These are phyloP conservation scores for Pistacia integerrima DNA, from an alignment of 345 rosid species.

Conservation along the genomic window DNA sequence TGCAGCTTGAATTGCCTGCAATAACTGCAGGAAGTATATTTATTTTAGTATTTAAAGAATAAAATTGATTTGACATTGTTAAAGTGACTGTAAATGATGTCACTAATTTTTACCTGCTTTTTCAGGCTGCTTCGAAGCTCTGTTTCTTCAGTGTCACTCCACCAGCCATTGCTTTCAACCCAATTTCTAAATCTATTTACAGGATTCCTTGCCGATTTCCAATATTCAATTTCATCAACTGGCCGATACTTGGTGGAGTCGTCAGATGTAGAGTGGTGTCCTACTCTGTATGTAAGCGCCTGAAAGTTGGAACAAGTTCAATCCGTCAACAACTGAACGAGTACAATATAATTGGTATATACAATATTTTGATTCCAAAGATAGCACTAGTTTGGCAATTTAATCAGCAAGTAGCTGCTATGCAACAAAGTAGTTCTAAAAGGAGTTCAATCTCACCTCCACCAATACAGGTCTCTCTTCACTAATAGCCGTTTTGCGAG, in stretches of 20 bases:
- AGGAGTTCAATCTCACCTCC: conserved; percentile 45
- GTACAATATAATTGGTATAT: not conserved
- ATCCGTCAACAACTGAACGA: not conserved
- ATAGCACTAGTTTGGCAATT: too few relatives aligned
- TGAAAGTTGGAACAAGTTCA: conserved; percentile 16
- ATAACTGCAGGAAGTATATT: conserved; percentile 34
- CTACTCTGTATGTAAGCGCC: conserved; percentile 76
- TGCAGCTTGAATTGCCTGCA: conserved; percentile 69
- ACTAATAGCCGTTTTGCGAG: conserved; percentile 63
- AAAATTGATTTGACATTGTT: not conserved
- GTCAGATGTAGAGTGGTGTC: conserved; percentile 88
- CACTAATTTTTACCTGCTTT: conserved; percentile 45
- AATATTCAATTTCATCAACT: conserved; percentile 59
- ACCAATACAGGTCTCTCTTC: conserved; percentile 67
- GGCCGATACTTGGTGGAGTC: conserved; percentile 81
- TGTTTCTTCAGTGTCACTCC: conserved; percentile 61
- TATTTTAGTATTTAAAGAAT: not conserved
- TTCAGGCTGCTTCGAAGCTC: conserved; percentile 50
- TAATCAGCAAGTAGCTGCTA: too few relatives aligned
- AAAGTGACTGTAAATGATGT: not conserved
- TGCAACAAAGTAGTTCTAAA: not conserved
- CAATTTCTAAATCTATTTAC: conserved; percentile 66
- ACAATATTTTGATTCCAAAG: too few relatives aligned
- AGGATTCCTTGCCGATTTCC: conserved; percentile 69
- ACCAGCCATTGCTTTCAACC: conserved; percentile 74